Base-by-base conservation (phyloP, 2,329 filamentous ascomycete genomes). In the Thermothelomyces thermophilus region DNA sequence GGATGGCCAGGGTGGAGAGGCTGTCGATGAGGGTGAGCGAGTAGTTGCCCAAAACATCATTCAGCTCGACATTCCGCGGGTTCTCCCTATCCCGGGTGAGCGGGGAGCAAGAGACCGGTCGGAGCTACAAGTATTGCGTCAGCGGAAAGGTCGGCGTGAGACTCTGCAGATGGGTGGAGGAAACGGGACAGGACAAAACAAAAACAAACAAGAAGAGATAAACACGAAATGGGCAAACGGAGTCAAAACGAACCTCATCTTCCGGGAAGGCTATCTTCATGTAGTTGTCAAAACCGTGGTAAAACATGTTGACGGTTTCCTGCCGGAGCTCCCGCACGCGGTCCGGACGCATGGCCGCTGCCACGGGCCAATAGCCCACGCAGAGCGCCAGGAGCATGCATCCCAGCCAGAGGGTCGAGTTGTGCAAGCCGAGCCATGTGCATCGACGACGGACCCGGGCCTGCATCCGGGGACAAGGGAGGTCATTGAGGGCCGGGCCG, bases 1-100 rank as follows among this genome's bases (percentile, higher is more conserved):
- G 73, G 55, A 98, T 94, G 6, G 90, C 93, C 50, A 98, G 80
- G 0, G 91, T 95, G 13, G 90, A 96, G 17, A 98, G 74, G 63
- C 89, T 96, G 70, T 98, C 93, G 63, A 98, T 90, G 41, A 97
- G 75, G 1, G 93, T 97, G 55, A 98, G 74, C 48, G 90, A 96
- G 70, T 97, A 98, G 70, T 98, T 97, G 4, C 93, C 93, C 37
- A 98, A 77, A 13, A 94, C 90, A 67, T 98, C 93, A 70, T 97
- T 97, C 54, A 96, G 75, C 60, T 89, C 90, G 59, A 93, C 81
- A 62, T 94, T 86, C 50, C 78, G 77, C 1, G 87, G 85, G 64
- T 95, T 87, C 41, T 82, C 73, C 60, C 80, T 79, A 70, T 96
- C 90, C 68, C 93, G 85, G 35, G 87, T 89, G 61, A 97, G 74